These are phyloP conservation scores for Chaetomium sp. DNA, from an alignment of 2,329 filamentous ascomycete genomes.

Conservation along the genomic window DNA sequence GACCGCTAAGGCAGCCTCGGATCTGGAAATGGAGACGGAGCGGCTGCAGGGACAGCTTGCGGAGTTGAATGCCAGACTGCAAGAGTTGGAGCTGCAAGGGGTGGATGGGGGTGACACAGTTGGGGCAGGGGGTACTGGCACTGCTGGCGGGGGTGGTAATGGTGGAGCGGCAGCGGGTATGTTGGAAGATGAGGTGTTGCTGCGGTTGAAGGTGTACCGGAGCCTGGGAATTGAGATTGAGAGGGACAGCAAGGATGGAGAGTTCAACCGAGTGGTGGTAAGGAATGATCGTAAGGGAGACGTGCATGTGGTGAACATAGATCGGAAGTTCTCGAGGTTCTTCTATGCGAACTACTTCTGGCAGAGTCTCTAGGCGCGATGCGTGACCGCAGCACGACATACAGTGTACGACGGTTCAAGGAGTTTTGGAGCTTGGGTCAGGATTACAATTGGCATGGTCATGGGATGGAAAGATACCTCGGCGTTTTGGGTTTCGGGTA, in stretches of 20 bases:
- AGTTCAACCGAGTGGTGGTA: slow-evolving; percentile 80
- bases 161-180: slow-evolving; percentile 30
- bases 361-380: slow-evolving; percentile 60
- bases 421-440: not conserved
- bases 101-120: slow-evolving; percentile 57
- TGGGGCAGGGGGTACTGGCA: slow-evolving; percentile 20
- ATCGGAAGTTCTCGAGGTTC: slow-evolving; percentile 82
- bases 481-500: no score
- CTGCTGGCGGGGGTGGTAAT: not conserved
- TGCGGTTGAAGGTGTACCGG: slow-evolving; percentile 86
- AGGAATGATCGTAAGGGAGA: slow-evolving; percentile 82
- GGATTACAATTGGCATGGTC: not conserved
- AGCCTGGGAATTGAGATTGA: slow-evolving; percentile 87
- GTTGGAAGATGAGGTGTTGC: slow-evolving; percentile 57
- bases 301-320: slow-evolving; percentile 90
- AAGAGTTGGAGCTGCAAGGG: slow-evolving; percentile 80
- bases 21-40: slow-evolving; percentile 92
- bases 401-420: no score
- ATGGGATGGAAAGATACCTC: no score
- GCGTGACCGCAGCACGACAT: no score
- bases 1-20: slow-evolving; percentile 81
- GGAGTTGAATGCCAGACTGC: slow-evolving; percentile 65
- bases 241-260: slow-evolving; percentile 63
- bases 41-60: slow-evolving; percentile 73
- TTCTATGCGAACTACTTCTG: slow-evolving; percentile 97